phyloP scores from a whole-genome alignment of 73 alveolate genomes.

The Blepharisma japonicum region DNA sequence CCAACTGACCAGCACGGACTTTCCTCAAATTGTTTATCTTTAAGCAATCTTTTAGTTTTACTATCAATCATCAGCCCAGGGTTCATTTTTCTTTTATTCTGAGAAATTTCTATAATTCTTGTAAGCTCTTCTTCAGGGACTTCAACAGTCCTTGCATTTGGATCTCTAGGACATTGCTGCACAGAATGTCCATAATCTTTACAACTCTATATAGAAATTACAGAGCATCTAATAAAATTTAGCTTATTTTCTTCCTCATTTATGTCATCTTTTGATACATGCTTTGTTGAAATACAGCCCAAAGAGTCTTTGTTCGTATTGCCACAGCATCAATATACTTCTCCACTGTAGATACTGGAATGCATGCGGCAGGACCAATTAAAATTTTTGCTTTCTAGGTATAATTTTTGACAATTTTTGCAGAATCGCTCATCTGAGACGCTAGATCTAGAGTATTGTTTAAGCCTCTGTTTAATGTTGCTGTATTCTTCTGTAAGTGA shows the following conservation, averaged over 20 bases:
- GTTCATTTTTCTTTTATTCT: too few species aligned
- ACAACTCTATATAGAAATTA: slow-evolving; percentile 35
- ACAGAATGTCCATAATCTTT: slow-evolving; percentile 45
- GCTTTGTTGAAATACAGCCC: slow-evolving; percentile 57
- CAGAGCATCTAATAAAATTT: slow-evolving; percentile 30
- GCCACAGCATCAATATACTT: slow-evolving; percentile 75
- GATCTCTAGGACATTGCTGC: slow-evolving; percentile 38
- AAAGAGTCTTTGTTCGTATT: slow-evolving; percentile 34
- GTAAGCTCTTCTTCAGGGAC: too few species aligned
- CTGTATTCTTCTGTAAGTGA: neutral
- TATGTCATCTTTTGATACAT: slow-evolving; percentile 44
- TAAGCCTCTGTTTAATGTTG: neutral
- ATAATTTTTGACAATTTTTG: slow-evolving; percentile 41
- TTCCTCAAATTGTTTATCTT: too few species aligned
- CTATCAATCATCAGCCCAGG: too few species aligned
- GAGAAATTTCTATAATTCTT: too few species aligned
- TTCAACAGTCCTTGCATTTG: slow-evolving; percentile 23
- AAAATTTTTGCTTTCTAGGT: slow-evolving; percentile 39
- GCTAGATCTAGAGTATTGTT: neutral
- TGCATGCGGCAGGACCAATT: slow-evolving; percentile 55
- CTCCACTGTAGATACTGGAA: slow-evolving; percentile 50
- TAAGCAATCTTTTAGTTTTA: too few species aligned
- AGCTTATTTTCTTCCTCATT: slow-evolving; percentile 33
- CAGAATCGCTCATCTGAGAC: slow-evolving; percentile 24
- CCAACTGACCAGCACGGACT: too few species aligned